Conservation (phyloP, 495 filamentous ascomycete species). For the Aspergillus leporis region DNA sequence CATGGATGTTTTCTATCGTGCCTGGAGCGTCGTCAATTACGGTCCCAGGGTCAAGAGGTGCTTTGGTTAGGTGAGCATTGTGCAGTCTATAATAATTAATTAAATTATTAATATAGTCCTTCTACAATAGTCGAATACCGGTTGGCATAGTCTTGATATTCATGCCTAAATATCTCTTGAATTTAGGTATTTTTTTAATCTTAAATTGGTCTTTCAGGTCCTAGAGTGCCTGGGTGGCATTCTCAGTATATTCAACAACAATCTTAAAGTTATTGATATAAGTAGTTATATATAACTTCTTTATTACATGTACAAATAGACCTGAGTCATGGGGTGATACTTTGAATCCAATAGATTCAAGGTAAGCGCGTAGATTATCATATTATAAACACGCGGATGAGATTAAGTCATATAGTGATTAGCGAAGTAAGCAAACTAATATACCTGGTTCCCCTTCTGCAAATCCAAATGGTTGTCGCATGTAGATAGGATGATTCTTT, state of each 20-base stretch:
- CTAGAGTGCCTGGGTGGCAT: neutral
- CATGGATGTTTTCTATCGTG: neutral
- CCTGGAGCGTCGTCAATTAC: neutral
- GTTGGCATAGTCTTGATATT: neutral
- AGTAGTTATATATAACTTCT: neutral
- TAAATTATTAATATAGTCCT: neutral
- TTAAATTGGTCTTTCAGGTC: neutral
- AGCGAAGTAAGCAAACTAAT: neutral
- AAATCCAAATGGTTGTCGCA: neutral
- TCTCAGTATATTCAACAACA: neutral
- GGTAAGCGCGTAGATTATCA: neutral
- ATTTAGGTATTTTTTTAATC: neutral
- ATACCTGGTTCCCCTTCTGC: neutral
- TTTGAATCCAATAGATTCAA: neutral
- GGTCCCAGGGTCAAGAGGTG: neutral
- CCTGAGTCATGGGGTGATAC: neutral
- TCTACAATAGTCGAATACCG: neutral
- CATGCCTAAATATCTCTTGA: conserved; percentile 1
- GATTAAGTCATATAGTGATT: neutral
- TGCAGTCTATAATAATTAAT: neutral
- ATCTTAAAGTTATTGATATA: neutral
- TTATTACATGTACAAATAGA: neutral
- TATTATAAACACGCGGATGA: neutral
- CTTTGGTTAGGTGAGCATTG: neutral
- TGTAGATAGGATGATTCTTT: conserved; percentile 1